Evolutionary conservation across 1,284 basidiomycete species (phyloP).

Genomic region (Lignosus rhinocerotis): DNA sequence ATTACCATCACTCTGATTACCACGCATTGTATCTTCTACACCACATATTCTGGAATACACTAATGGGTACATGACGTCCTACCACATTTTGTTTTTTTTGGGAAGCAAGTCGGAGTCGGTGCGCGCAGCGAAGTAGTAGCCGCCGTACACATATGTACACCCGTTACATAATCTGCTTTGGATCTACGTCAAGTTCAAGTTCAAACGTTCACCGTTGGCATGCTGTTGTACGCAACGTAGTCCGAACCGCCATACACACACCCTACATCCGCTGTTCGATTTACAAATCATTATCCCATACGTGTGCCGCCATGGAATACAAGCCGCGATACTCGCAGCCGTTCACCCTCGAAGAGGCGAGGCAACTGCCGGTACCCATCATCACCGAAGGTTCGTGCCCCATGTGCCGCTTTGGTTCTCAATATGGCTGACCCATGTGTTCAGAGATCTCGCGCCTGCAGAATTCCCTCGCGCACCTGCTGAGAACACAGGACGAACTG

Average conservation of each 20-base stretch:
- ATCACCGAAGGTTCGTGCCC: conserved; percentile 64
- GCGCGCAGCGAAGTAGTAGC: background rate
- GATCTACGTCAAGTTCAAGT: background rate
- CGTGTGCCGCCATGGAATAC: conserved; percentile 54
- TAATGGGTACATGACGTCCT: conserved; percentile 10
- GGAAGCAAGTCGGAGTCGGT: background rate
- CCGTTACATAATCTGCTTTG: conserved; percentile 18
- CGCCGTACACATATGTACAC: conserved; percentile 16
- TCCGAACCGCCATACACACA: too few relatives aligned
- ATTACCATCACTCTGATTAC: conserved; percentile 10
- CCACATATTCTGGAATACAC: conserved; percentile 19
- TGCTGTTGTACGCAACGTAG: too few relatives aligned
- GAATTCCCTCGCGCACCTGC: conserved; percentile 69
- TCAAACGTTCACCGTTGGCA: too few relatives aligned
- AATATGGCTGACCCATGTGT: background rate
- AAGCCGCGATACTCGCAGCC: conserved; percentile 69
- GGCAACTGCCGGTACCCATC: conserved; percentile 61
- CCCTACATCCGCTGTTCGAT: too few relatives aligned
- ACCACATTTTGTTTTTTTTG: background rate
- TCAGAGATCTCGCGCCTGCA: conserved; percentile 75
- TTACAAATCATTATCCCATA: background rate
- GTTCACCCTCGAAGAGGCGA: conserved; percentile 71
- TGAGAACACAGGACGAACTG: conserved; percentile 63
- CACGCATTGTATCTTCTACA: conserved; percentile 28
- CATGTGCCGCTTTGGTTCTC: conserved; percentile 6